Conservation (phyloP, 352 stramenopile genomes). For the Pythium aristosporum region DNA sequence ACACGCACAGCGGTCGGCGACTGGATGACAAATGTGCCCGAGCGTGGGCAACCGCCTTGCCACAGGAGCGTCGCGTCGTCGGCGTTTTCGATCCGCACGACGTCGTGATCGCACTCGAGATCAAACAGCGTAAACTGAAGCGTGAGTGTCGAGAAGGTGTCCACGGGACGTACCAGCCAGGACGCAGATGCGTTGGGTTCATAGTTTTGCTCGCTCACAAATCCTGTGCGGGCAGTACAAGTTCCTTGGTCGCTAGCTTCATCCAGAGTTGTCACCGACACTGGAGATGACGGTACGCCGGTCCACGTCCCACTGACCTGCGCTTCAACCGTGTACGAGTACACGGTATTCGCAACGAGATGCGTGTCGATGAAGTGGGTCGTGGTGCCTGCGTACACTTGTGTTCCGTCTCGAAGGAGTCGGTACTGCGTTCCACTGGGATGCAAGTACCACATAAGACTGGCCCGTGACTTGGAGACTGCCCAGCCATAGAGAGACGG, state of each 20-base stretch:
- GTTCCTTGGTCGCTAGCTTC: conserved; percentile 3
- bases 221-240: conserved; percentile 30
- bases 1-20: conserved; percentile 28
- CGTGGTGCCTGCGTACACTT: conserved; percentile 14
- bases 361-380: conserved; percentile 19
- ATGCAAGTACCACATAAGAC: conserved; percentile 46
- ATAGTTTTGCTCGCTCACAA: conserved; percentile 41
- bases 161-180: conserved; percentile 39
- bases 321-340: conserved; percentile 14
- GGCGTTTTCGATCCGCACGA: conserved; percentile 39
- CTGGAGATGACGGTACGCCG: background rate
- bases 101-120: conserved; percentile 71
- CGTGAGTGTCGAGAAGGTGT: conserved; percentile 17
- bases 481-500: background rate
- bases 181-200: conserved; percentile 25
- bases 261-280: conserved; percentile 6
- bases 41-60: conserved; percentile 50
- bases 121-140: conserved; percentile 46
- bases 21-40: conserved; percentile 43
- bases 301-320: conserved; percentile 11
- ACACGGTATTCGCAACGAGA: background rate
- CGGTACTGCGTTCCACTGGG: conserved; percentile 38
- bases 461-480: conserved; percentile 38
- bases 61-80: conserved; percentile 36
- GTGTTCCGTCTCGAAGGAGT: conserved; percentile 32